A percentile compares a stretch with the other conserved stretches of the same genome.
These are phyloP conservation scores for Fusarium sp. DNA, from an alignment of 2,329 filamentous ascomycete genomes.

Conservation along the genomic window DNA sequence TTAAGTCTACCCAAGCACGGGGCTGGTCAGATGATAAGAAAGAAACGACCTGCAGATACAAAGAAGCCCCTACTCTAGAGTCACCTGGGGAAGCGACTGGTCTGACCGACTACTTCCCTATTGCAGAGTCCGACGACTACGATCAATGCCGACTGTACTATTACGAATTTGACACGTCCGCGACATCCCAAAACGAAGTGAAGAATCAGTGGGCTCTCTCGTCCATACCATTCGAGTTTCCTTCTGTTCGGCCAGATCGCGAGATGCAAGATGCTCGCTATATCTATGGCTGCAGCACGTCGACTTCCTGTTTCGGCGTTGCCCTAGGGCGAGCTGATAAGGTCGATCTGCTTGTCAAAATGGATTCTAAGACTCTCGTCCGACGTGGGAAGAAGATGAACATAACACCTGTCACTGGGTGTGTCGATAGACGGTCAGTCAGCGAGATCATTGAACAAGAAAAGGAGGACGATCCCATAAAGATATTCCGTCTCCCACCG, in stretches of 20 bases:
- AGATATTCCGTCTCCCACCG: slow-evolving; percentile 67
- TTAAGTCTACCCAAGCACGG: accelerated
- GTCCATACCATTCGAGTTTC: slow-evolving; percentile 74
- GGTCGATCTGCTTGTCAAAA: slow-evolving; percentile 71
- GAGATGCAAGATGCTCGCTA: slow-evolving; percentile 68
- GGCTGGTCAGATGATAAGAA: neutral
- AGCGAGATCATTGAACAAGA: slow-evolving; percentile 58
- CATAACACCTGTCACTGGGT: slow-evolving; percentile 63
- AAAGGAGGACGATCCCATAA: slow-evolving; percentile 63
- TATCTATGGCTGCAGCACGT: slow-evolving; percentile 74
- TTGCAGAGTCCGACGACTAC: slow-evolving; percentile 57
- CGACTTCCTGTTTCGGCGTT: slow-evolving; percentile 64
- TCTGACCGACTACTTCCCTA: neutral
- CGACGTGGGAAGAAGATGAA: slow-evolving; percentile 56
- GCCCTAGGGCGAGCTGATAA: slow-evolving; percentile 72
- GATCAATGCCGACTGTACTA: slow-evolving; percentile 77
- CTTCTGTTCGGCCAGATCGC: slow-evolving; percentile 62
- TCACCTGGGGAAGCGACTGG: neutral
- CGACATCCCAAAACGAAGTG: slow-evolving; percentile 50
- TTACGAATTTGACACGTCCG: slow-evolving; percentile 65
- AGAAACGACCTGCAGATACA: neutral
- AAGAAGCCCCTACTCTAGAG: neutral
- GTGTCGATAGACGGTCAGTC: slow-evolving; percentile 67
- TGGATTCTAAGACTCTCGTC: slow-evolving; percentile 65
- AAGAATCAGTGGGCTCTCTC: slow-evolving; percentile 71